These are phyloP conservation scores for Phytophthora cryptogea DNA, from an alignment of 352 stramenopile genomes.

Conservation along the genomic window DNA sequence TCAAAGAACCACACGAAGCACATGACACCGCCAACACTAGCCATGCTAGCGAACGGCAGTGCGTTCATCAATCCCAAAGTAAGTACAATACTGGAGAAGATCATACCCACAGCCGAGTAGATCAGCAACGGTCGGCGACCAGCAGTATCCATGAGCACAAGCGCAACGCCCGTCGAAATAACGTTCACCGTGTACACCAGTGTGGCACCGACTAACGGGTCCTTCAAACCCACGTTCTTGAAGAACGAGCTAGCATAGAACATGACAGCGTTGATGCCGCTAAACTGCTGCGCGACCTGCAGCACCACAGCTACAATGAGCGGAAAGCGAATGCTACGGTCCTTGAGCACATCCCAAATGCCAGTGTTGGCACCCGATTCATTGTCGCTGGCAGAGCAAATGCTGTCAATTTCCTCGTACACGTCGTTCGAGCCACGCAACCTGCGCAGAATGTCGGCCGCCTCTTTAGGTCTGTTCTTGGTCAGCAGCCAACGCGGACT, in stretches of 20 bases:
- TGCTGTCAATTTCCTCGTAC: constrained; percentile 83
- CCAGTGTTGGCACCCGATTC: constrained; percentile 65
- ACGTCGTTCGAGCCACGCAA: constrained; percentile 75
- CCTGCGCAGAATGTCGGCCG: constrained; percentile 65
- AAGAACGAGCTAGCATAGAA: constrained; percentile 84
- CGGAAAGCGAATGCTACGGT: constrained; percentile 67
- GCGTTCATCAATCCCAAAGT: constrained; percentile 69
- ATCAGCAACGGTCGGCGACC: constrained; percentile 68
- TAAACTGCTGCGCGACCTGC: constrained; percentile 74
- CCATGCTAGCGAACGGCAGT: constrained; percentile 65
- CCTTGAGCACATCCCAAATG: constrained; percentile 66
- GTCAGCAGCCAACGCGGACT: constrained; percentile 74
- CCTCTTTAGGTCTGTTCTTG: constrained; percentile 76
- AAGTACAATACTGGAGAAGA: constrained; percentile 66
- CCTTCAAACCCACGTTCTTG: constrained; percentile 67
- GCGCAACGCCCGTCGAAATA: constrained; percentile 68
- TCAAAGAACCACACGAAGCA: constrained; percentile 82
- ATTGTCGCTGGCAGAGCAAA: constrained; percentile 80
- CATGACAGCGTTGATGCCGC: constrained; percentile 81
- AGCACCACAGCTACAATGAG: constrained; percentile 64
- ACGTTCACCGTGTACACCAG: constrained; percentile 77
- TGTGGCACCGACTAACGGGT: constrained; percentile 65
- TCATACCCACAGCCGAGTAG: constrained; percentile 75
- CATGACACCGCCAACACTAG: constrained; percentile 68
- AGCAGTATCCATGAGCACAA: constrained; percentile 79